These are phyloP conservation scores for Sugiyamaella novakii DNA, from an alignment of 1,139 yeast genomes.

Conservation along the genomic window DNA sequence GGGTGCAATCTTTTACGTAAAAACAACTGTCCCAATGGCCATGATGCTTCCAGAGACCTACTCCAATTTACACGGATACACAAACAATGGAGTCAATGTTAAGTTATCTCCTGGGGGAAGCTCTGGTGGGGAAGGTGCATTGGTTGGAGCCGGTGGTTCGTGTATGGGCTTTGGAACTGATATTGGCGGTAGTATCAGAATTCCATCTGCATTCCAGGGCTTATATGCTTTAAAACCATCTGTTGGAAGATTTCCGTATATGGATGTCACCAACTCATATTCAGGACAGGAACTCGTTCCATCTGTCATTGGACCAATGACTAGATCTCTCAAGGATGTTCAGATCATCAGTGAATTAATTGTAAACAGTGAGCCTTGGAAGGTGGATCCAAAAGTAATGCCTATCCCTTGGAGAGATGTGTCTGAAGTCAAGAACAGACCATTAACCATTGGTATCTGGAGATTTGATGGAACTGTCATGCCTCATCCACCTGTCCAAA, in stretches of 20 bases:
- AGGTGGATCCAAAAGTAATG: constrained; percentile 55
- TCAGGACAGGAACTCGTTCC: constrained; percentile 57
- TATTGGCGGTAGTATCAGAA: constrained; percentile 65
- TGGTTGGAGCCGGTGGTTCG: constrained; percentile 54
- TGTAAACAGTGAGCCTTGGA: constrained; percentile 66
- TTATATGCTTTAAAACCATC: constrained; percentile 58
- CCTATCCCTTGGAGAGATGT: constrained; percentile 64
- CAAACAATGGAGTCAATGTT: constrained; percentile 51
- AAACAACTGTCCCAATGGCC: constrained; percentile 61
- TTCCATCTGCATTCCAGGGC: constrained; percentile 58
- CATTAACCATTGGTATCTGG: constrained; percentile 24
- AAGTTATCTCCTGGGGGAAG: constrained; percentile 57
- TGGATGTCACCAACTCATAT: constrained; percentile 53
- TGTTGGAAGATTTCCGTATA: constrained; percentile 50
- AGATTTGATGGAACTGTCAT: constrained; percentile 22
- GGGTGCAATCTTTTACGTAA: constrained; percentile 60
- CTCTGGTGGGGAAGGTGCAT: constrained; percentile 64
- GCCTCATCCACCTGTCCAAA: constrained; percentile 17
- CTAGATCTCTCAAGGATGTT: constrained; percentile 62
- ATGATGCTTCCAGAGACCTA: constrained; percentile 56
- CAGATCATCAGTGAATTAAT: constrained; percentile 59
- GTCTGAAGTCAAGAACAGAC: constrained; percentile 14
- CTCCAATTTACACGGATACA: constrained; percentile 52
- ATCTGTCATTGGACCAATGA: constrained; percentile 61
- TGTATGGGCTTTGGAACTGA: constrained; percentile 63